Evolutionary conservation across 2,329 filamentous ascomycete species (phyloP), one percentile per base, ranked within the genome.

Genomic region (Alternaria conjuncta): DNA sequence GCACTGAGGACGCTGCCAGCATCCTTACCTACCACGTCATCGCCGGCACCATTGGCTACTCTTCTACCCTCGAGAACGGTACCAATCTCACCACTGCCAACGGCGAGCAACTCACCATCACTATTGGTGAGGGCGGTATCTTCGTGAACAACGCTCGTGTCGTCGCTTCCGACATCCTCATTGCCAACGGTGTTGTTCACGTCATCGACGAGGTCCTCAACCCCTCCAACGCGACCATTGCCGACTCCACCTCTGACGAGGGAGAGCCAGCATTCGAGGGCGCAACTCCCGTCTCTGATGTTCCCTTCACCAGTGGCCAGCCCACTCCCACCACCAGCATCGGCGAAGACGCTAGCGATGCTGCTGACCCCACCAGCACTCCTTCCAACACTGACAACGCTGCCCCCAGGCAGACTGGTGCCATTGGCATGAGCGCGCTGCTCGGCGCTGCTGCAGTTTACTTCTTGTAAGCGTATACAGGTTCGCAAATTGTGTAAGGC

Each of bases 21-120:
- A 84, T 92, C 55, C 82, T 92, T 32, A 79, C 83, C 25, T 92
- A 92, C 79, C 90, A 93, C 75, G 83, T 92, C 55, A 79, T 92
- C 47, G 82, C 83, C 49, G 84, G 84, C 49, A 82, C 82, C 9
- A 83, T 89, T 1, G 81, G 80, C 57, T 91, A 90, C 79, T 86
- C 83, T 53, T 75, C 81, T 6, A 66, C 71, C 5, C 80, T 87
- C 18, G 68, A 68, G 23, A 81, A 84, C 66, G 81, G 82, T 32
- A 81, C 72, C 21, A 75, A 65, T 10, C 69, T 84, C 15, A 64
- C 68, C 8, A 78, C 82, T 1, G 66, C 80, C 11, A 75, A 78
- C 45, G 83, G 82, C 55, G 68, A 47, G 3, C 72, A 77, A 43
- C 46, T 84, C 12, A 83, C 79, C 44, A 77, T 85, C 65, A 82